Conservation (phyloP, 805 yeast genomes). For the Ogataea minuta region DNA sequence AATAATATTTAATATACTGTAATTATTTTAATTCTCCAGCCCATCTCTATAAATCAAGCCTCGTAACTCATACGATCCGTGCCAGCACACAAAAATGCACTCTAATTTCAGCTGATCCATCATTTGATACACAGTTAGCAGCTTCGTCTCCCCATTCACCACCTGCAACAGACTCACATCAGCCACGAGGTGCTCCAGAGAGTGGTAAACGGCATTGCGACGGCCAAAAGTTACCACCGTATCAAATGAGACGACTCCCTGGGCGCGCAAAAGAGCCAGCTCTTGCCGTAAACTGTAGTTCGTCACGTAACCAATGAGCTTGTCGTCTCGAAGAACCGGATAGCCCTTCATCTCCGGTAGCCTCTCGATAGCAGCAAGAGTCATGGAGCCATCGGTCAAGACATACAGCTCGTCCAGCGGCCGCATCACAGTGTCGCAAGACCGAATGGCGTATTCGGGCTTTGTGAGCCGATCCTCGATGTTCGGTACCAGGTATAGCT, state of each 20-base stretch:
- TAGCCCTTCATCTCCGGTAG: conserved; percentile 35
- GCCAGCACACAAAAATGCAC: conserved; percentile 32
- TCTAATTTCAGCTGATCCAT: conserved; percentile 39
- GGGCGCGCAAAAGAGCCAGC: conserved; percentile 11
- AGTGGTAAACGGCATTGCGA: conserved; percentile 15
- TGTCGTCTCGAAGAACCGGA: conserved; percentile 42
- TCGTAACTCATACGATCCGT: conserved; percentile 24
- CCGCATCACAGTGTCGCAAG: conserved; percentile 38
- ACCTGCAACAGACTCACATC: conserved; percentile 22
- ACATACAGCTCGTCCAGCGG: conserved; percentile 28
- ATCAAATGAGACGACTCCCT: conserved; percentile 16
- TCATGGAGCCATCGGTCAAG: conserved; percentile 31
- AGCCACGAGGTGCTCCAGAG: conserved; percentile 18
- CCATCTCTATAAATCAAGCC: conserved; percentile 40
- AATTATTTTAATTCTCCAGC: conserved; percentile 10
- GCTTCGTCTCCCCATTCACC: conserved; percentile 31
- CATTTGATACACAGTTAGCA: conserved; percentile 37
- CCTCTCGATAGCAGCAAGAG: conserved; percentile 27
- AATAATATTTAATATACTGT: conserved; percentile 12
- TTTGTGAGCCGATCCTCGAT: conserved; percentile 31
- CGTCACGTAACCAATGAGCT: conserved; percentile 44
- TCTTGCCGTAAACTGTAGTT: conserved; percentile 37
- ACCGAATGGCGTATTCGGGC: conserved; percentile 39
- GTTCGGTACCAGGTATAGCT: conserved; percentile 43
- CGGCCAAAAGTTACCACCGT: conserved; percentile 18